Conservation (phyloP, 257 asterid genomes). For the Oldenlandia corymbosa region DNA sequence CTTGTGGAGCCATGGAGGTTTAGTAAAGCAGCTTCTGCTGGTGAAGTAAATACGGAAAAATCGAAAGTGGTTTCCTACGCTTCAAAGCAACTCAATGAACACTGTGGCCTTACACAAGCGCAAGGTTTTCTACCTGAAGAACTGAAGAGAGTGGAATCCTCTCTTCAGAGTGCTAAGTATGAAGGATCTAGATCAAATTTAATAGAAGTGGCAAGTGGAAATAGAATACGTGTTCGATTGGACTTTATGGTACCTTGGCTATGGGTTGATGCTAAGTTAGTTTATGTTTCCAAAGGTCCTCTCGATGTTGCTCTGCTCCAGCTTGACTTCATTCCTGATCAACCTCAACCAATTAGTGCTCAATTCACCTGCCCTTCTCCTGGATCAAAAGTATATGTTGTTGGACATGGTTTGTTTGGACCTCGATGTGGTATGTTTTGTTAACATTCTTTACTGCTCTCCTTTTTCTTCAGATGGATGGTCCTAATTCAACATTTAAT, state of each 20-base stretch:
- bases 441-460: neutral
- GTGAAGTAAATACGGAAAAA: conserved; percentile 33
- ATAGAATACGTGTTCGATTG: conserved; percentile 64
- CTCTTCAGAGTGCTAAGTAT: conserved; percentile 26
- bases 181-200: conserved; percentile 29
- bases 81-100: conserved; percentile 25
- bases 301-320: conserved; percentile 82
- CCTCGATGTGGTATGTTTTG: conserved; percentile 77
- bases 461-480: conserved; percentile 5
- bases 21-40: conserved; percentile 54
- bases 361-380: conserved; percentile 61
- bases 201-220: conserved; percentile 29
- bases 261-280: conserved; percentile 79
- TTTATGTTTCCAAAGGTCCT: conserved; percentile 87
- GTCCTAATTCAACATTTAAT: neutral
- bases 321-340: conserved; percentile 69
- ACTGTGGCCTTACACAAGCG: conserved; percentile 14
- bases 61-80: conserved; percentile 29
- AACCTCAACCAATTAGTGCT: conserved; percentile 56
- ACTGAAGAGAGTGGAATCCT: conserved; percentile 23
- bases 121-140: conserved; percentile 27
- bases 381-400: conserved; percentile 83
- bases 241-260: conserved; percentile 83
- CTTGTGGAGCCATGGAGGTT: conserved; percentile 98
- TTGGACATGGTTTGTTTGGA: conserved; percentile 97